These are phyloP conservation scores for Alternaria brassicicola DNA, from an alignment of 2,329 filamentous ascomycete genomes.

Conservation along the genomic window DNA sequence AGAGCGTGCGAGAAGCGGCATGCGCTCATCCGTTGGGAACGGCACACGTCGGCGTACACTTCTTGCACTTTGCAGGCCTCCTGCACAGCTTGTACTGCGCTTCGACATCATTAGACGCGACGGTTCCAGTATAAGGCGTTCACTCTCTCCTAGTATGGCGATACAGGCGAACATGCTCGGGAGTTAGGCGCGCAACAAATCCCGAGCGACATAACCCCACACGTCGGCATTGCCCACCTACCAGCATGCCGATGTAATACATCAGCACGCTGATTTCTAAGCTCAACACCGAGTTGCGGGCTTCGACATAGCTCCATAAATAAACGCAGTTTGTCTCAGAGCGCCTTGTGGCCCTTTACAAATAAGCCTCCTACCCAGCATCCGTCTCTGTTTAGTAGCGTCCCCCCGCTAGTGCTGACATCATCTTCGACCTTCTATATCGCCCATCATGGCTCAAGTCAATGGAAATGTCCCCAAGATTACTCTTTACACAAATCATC, in stretches of 20 bases:
- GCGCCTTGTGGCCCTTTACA: not conserved
- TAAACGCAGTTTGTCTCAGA: not conserved
- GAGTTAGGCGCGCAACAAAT: conserved; percentile 1
- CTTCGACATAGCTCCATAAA: not conserved
- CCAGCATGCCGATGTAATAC: conserved; percentile 26
- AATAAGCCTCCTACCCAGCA: not conserved
- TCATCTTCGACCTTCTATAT: conserved; percentile 2
- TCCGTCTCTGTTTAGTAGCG: not conserved
- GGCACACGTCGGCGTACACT: not conserved
- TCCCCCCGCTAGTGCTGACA: not conserved
- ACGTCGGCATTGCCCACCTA: conserved; percentile 10
- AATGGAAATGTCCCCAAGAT: conserved; percentile 56
- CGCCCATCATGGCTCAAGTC: conserved; percentile 25
- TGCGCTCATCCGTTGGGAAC: not conserved
- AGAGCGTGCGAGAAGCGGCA: not conserved
- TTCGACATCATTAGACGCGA: not conserved
- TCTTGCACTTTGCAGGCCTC: not conserved
- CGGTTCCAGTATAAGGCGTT: not conserved
- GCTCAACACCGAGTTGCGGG: conserved; percentile 9
- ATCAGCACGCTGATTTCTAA: conserved; percentile 33
- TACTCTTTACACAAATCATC: conserved; percentile 72
- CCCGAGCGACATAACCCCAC: conserved; percentile 23
- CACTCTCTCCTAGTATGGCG: not conserved
- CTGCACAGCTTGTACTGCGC: not conserved
- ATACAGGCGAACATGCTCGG: conserved; percentile 16